Evolutionary conservation across 2,329 filamentous ascomycete species (phyloP).

Genomic region (Colletotrichum sp.): DNA sequence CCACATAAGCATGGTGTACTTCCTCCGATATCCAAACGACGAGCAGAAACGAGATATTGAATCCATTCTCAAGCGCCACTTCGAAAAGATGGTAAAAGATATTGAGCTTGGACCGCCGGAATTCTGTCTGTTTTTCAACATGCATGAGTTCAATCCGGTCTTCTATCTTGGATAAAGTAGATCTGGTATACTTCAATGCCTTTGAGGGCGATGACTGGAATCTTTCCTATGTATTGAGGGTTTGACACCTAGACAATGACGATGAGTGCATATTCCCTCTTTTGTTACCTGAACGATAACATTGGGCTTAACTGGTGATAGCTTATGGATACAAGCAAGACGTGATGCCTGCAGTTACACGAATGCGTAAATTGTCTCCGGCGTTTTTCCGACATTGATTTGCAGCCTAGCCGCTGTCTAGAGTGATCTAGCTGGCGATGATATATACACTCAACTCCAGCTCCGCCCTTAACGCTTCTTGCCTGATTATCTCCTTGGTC

Average conservation of each 20-base stretch:
- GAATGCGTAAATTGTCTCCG: rapidly evolving
- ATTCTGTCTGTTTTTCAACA: background rate
- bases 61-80: background rate
- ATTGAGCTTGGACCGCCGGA: background rate
- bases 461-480: background rate
- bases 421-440: background rate
- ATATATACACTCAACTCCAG: background rate
- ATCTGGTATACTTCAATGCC: too few relatives aligned
- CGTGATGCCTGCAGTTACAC: background rate
- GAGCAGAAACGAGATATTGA: background rate
- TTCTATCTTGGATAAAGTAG: background rate
- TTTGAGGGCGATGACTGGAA: too few relatives aligned
- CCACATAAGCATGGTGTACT: background rate
- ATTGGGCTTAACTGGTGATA: rapidly evolving
- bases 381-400: background rate
- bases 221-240: too few relatives aligned
- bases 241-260: background rate
- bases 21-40: background rate
- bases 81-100: background rate
- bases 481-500: background rate
- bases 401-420: background rate
- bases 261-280: background rate
- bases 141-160: background rate
- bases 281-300: background rate
- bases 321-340: background rate